Percentiles rank a stretch among this genome's conserved stretches.
Evolutionary conservation across 768 basidiomycete species (phyloP).

Genomic region (Rhodotorula graminis): DNA sequence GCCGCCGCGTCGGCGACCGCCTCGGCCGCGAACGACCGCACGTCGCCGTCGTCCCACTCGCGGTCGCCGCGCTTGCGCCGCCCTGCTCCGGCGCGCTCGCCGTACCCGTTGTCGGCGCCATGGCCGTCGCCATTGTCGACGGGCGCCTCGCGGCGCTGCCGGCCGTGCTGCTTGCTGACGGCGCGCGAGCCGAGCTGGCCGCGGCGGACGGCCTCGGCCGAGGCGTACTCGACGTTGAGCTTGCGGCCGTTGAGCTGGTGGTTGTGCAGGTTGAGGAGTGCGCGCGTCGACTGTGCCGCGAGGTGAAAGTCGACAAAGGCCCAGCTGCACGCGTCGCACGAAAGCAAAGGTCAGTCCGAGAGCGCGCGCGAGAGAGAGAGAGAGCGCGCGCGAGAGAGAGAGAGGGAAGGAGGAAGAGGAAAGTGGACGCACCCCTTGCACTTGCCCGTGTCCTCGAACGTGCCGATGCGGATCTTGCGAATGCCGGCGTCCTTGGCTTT

Average conservation of each 20-base stretch:
- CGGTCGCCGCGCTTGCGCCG: neutral
- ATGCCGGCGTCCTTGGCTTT: constrained; percentile 47
- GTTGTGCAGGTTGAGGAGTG: constrained; percentile 76
- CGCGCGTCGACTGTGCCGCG: constrained; percentile 70
- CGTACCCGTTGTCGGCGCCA: neutral
- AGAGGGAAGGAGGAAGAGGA: neutral
- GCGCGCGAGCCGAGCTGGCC: constrained; percentile 55
- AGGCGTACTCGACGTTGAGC: constrained; percentile 83
- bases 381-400: neutral
- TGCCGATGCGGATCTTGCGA: constrained; percentile 81
- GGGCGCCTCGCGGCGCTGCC: neutral
- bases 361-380: neutral
- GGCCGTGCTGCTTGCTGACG: constrained; percentile 10
- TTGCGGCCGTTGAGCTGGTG: constrained; percentile 70
- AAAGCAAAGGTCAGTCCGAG: no score
- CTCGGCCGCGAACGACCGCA: neutral
- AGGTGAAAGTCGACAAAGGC: constrained; percentile 88
- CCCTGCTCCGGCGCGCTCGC: neutral
- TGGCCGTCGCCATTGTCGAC: neutral
- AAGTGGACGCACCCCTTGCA: constrained; percentile 78
- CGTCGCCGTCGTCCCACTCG: constrained; percentile 33
- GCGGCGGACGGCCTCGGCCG: constrained; percentile 76
- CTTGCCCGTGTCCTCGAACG: constrained; percentile 88
- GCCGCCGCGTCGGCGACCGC: neutral
- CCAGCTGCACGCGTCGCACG: constrained; percentile 69